Evolutionary conservation across 2,329 filamentous ascomycete genomes (phyloP).

Genomic region (Neonectria neomacrospora): DNA sequence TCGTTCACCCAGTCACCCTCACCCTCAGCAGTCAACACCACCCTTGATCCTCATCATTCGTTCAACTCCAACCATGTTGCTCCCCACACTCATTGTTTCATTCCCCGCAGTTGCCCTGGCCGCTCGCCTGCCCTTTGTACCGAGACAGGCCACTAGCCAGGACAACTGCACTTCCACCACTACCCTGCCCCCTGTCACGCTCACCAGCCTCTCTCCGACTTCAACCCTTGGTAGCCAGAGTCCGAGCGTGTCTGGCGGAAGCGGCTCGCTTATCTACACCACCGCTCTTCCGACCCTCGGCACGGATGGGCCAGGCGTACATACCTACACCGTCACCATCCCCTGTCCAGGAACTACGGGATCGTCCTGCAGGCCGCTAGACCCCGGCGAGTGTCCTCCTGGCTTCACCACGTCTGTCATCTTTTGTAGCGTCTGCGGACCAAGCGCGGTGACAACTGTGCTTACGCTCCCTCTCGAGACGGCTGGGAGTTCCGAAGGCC

Average conservation of each 20-base stretch:
- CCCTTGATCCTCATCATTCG: conserved; percentile 5
- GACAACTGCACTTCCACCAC: conserved; percentile 25
- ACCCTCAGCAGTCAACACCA: not conserved
- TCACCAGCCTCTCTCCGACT: conserved; percentile 18
- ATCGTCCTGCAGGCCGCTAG: conserved; percentile 15
- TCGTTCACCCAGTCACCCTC: not conserved
- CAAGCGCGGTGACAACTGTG: conserved; percentile 8
- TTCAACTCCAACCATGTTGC: conserved; percentile 28
- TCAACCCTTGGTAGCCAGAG: conserved; percentile 8
- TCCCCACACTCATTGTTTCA: conserved; percentile 16
- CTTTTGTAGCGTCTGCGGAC: conserved; percentile 20
- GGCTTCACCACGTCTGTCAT: conserved; percentile 25
- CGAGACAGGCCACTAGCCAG: not conserved
- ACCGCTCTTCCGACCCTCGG: conserved; percentile 24
- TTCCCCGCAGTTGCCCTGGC: conserved; percentile 20
- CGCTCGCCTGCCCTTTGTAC: conserved; percentile 20
- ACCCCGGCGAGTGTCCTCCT: conserved; percentile 15
- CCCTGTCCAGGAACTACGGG: conserved; percentile 10
- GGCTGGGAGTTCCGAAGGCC: not conserved
- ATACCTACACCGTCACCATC: conserved; percentile 29
- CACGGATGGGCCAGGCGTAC: conserved; percentile 13
- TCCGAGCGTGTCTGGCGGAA: not conserved
- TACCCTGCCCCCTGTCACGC: conserved; percentile 14
- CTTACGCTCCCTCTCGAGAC: conserved; percentile 29
- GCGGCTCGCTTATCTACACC: conserved; percentile 8